Evolutionary conservation across 2,329 filamentous ascomycete genomes (phyloP).

Genomic region (Escovopsis sp.): DNA sequence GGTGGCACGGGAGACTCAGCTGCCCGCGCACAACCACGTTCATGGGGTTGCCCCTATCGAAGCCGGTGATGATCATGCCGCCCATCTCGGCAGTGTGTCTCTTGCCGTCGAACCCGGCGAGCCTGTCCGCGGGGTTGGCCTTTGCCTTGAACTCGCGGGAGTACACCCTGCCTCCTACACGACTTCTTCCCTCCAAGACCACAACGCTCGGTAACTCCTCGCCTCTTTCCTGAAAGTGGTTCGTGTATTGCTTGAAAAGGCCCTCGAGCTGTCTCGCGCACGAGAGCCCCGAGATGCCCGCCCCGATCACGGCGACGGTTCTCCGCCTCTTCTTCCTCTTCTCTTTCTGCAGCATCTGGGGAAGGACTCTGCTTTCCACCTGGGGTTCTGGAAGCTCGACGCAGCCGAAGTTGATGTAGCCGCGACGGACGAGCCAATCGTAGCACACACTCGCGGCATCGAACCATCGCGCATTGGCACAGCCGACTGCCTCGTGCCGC

Average conservation of each 20-base stretch:
- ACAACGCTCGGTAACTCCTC: constrained; percentile 61
- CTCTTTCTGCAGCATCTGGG: too few relatives aligned
- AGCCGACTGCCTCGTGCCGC: constrained; percentile 75
- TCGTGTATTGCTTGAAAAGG: constrained; percentile 67
- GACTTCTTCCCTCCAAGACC: constrained; percentile 71
- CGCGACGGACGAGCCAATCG: constrained; percentile 78
- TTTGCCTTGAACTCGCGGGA: constrained; percentile 54
- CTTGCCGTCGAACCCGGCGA: constrained; percentile 37
- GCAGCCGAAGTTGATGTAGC: constrained; percentile 96
- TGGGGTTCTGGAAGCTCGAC: constrained; percentile 44
- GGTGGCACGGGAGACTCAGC: constrained; percentile 72
- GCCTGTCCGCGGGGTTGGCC: constrained; percentile 40
- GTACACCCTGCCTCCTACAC: constrained; percentile 86
- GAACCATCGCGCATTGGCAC: constrained; percentile 80
- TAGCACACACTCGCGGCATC: constrained; percentile 77
- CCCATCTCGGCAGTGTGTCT: constrained; percentile 87
- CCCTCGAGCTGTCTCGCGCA: constrained; percentile 83
- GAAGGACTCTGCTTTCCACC: constrained; percentile 15
- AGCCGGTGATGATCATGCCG: constrained; percentile 95
- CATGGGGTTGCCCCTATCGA: constrained; percentile 86
- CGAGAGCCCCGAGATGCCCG: constrained; percentile 84
- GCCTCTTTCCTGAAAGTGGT: constrained; percentile 47
- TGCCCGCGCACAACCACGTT: constrained; percentile 86
- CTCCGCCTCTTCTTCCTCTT: constrained; percentile 36
- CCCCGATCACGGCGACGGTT: constrained; percentile 76